Evolutionary conservation across 1,139 yeast genomes (phyloP), one percentile per base, ranked within the genome.

Genomic region (Hyphopichia burtonii): DNA sequence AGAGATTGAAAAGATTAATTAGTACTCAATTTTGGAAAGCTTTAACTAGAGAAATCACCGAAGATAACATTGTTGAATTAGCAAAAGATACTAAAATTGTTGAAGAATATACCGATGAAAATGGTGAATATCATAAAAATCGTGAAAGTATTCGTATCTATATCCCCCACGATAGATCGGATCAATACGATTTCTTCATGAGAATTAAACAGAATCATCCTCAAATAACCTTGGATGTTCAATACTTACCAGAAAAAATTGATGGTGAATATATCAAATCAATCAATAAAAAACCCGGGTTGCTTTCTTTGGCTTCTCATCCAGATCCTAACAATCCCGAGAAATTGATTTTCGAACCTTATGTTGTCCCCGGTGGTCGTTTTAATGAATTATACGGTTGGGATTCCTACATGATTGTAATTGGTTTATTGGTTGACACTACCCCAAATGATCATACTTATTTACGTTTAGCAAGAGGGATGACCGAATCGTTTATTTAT

Each of bases 351-450:
- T 88, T 89, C 27, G 83, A 80, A 55, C 96, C 96, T 0, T 93
- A 91, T 60, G 87, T 89, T 18, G 99, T 93, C 10, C 99, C 99
- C 1, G 99, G 99, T 14, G 99, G 99, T 17, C 72, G 99, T 48
- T 93, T 93, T 64, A 94, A 94, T 63, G 99, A 93, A 64, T 76
- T 90, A 43, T 93, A 93, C 56, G 99, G 99, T 8, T 93, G 99
- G 99, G 99, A 93, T 62, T 89, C 97, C 1, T 93, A 93, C 59
- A 86, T 94, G 85, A 93, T 86, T 58, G 80, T 95, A 0, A 65
- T 91, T 27, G 99, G 99, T 1, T 71, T 93, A 39, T 63, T 93
- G 34, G 76, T 80, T 14, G 88, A 87, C 55, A 83, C 78, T 22
- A 73, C 81, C 9, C 55, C 74, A 3, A 86, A 83, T 31, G 49